Evolutionary conservation across 2,329 filamentous ascomycete species (phyloP), one percentile per base, ranked within the genome.

Genomic region (Penicillium sp.): DNA sequence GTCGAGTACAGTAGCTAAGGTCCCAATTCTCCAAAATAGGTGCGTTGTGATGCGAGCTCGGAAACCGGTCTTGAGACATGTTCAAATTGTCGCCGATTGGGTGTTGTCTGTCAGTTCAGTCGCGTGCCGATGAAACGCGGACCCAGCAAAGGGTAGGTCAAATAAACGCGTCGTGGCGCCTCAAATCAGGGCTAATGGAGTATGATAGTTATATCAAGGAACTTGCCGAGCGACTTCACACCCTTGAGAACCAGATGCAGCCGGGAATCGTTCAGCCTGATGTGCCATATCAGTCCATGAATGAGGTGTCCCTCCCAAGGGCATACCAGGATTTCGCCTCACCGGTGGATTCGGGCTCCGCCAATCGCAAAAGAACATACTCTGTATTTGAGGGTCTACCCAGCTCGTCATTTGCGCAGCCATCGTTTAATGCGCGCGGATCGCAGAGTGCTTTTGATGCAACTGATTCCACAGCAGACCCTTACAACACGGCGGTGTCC

Each of bases 91-190:
- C 86, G 87, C 54, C 85, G 91, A 53, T 88, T 90, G 8, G 84
- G 85, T n/a, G 84, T 87, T n/a, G 80, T 81, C 23, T 96, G 92
- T 75, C 83, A 92, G 21, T 96, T 96, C 71, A 96, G 90, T 73
- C 85, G 92, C 50, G 88, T 95, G 53, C 92, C 91, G 1, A 91
- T 95, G 81, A 96, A 95, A 75, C 84, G 91, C 59, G 92, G 92
- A 1, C 92, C 92, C 3, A 95, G 89, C 70, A 96, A 96, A 83
- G 92, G 92, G 83, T 91, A 82, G 67, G 63, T 62, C 25, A 11
- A 53, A 54, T 44, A 51, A 42, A 21, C 43, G 57, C 55, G 35
- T 21, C 6, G 8, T 13, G 8, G 27, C 39, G 39, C 19, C 26
- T 26, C 7, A 45, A 35, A 11, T 16, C 31, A 7, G 11, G 27